A percentile compares a stretch with the other conserved stretches of the same genome.
Conservation (phyloP, 1,139 yeast species). For the Arxiozyma bovina region DNA sequence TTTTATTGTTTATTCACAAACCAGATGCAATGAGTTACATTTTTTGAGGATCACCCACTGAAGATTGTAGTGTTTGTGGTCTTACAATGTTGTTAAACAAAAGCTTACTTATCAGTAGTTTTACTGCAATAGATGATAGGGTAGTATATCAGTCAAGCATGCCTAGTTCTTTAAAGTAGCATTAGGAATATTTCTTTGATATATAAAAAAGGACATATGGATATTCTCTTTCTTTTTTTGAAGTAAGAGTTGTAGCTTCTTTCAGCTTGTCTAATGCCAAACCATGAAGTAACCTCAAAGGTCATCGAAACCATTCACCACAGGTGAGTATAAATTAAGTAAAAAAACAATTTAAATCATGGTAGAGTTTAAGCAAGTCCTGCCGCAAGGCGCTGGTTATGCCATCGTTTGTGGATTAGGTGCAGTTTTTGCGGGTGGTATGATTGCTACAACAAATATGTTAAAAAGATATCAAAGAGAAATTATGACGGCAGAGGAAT, state of each 20-base stretch:
- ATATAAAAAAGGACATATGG: neutral
- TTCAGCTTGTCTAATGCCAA: neutral
- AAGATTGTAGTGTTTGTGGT: too few relatives aligned
- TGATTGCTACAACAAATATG: slow-evolving; percentile 64
- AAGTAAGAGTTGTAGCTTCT: neutral
- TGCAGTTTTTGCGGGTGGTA: slow-evolving; percentile 65
- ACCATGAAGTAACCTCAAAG: neutral
- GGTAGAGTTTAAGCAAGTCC: slow-evolving; percentile 29
- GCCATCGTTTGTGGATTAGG: slow-evolving; percentile 88
- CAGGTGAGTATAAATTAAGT: neutral
- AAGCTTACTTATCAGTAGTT: neutral
- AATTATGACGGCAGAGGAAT: slow-evolving; percentile 80
- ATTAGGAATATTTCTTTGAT: too few relatives aligned
- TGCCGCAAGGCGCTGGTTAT: slow-evolving; percentile 81
- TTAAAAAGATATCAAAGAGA: slow-evolving; percentile 71
- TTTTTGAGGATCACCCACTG: neutral
- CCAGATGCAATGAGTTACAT: neutral
- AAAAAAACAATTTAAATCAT: slow-evolving; percentile 4
- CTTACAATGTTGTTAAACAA: neutral
- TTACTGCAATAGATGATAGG: too few relatives aligned
- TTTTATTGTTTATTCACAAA: neutral
- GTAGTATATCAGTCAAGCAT: too few relatives aligned
- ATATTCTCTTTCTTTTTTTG: too few relatives aligned
- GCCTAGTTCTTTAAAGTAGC: too few relatives aligned
- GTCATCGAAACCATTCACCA: neutral